phyloP scores from a whole-genome alignment of 495 filamentous ascomycete species.

The Penicillium chermesinum region DNA sequence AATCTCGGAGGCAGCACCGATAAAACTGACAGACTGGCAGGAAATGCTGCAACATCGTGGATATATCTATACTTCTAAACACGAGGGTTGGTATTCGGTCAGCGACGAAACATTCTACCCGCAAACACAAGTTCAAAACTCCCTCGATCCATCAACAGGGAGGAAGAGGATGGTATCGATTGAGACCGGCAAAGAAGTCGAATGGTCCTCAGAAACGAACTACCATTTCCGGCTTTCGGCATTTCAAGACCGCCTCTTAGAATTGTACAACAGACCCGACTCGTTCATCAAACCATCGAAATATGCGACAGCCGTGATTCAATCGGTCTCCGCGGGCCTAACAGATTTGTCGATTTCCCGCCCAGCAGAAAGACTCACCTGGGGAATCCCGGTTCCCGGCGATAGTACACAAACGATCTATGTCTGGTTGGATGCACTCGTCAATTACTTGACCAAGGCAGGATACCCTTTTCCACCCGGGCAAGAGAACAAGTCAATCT shows the following conservation, averaged over 20 bases:
- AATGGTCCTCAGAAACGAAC: slow-evolving; percentile 91
- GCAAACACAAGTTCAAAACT: slow-evolving; percentile 62
- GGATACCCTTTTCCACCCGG: slow-evolving; percentile 79
- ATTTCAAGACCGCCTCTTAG: slow-evolving; percentile 66
- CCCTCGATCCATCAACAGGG: slow-evolving; percentile 74
- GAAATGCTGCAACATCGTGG: slow-evolving; percentile 65
- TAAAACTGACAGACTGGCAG: slow-evolving; percentile 20
- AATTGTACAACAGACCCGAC: slow-evolving; percentile 71
- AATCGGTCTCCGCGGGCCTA: slow-evolving; percentile 62
- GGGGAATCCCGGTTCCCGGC: slow-evolving; percentile 87
- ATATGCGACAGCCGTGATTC: slow-evolving; percentile 64
- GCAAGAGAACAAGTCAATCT: slow-evolving; percentile 55
- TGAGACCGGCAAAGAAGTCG: slow-evolving; percentile 87
- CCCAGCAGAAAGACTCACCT: slow-evolving; percentile 68
- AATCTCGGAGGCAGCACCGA: slow-evolving; percentile 8
- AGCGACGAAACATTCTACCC: slow-evolving; percentile 97
- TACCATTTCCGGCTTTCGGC: slow-evolving; percentile 91
- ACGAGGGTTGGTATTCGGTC: slow-evolving; percentile 95
- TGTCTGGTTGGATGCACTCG: slow-evolving; percentile 93
- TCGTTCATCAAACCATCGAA: slow-evolving; percentile 61
- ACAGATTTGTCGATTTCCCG: slow-evolving; percentile 87
- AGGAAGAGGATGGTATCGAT: slow-evolving; percentile 73
- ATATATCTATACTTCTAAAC: slow-evolving; percentile 78
- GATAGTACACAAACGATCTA: slow-evolving; percentile 89
- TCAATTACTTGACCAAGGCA: slow-evolving; percentile 86